These are phyloP conservation scores for Madurella mycetomatis DNA, from an alignment of 2,329 filamentous ascomycete genomes.

Conservation along the genomic window DNA sequence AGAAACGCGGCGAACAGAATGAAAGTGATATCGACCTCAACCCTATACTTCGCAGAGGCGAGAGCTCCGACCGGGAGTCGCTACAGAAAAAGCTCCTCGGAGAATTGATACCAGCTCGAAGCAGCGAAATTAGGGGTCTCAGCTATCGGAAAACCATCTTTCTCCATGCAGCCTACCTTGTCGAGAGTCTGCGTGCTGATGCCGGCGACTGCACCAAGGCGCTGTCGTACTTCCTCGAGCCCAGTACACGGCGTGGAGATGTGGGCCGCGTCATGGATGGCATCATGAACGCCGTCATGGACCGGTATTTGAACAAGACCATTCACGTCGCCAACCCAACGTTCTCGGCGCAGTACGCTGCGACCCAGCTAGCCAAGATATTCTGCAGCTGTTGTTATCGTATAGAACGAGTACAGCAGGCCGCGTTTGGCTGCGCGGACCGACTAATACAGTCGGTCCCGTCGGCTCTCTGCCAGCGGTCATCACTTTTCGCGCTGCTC, in stretches of 20 bases:
- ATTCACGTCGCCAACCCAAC: slow-evolving; percentile 65
- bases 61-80: slow-evolving; percentile 70
- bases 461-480: slow-evolving; percentile 83
- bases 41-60: slow-evolving; percentile 81
- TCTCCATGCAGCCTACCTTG: slow-evolving; percentile 80
- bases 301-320: slow-evolving; percentile 73
- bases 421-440: slow-evolving; percentile 77
- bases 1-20: slow-evolving; percentile 81
- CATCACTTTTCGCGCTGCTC: slow-evolving; percentile 85
- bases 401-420: slow-evolving; percentile 84
- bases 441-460: slow-evolving; percentile 80
- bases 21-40: slow-evolving; percentile 98
- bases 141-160: slow-evolving; percentile 92
- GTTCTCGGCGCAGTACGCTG: slow-evolving; percentile 90
- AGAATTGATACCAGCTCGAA: slow-evolving; percentile 68
- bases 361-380: slow-evolving; percentile 77
- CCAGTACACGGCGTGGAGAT: slow-evolving; percentile 65
- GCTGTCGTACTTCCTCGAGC: slow-evolving; percentile 90
- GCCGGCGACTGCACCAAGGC: slow-evolving; percentile 87
- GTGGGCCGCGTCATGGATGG: slow-evolving; percentile 63
- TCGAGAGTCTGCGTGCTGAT: slow-evolving; percentile 82
- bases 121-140: slow-evolving; percentile 72
- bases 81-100: slow-evolving; percentile 77
- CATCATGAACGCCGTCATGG: slow-evolving; percentile 64
- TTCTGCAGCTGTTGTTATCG: slow-evolving; percentile 91